phyloP scores from a whole-genome alignment of 228 moss, liverwort and hornwort species.

The Sphagnum magellanicum region DNA sequence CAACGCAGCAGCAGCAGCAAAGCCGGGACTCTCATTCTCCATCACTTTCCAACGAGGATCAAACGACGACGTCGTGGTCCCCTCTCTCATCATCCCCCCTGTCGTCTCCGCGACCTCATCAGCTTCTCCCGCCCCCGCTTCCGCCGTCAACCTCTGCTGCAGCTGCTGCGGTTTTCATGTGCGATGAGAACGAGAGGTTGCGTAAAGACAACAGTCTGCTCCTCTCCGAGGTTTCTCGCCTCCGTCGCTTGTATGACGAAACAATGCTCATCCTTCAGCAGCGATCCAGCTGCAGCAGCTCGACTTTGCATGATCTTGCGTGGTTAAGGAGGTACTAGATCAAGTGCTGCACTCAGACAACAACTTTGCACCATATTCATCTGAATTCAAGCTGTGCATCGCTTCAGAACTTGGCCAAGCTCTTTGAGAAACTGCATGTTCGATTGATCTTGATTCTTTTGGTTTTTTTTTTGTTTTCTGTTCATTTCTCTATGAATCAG shows the following conservation, averaged over 20 bases:
- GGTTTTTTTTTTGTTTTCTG: no score
- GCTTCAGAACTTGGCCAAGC: no score
- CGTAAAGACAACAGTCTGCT: conserved; percentile 58
- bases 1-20: neutral
- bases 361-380: no score
- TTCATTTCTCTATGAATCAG: no score
- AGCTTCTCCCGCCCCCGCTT: no score
- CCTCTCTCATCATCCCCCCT: conserved; percentile 59
- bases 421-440: no score
- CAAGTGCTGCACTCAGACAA: no score
- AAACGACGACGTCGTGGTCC: conserved; percentile 28
- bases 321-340: no score
- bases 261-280: conserved; percentile 44
- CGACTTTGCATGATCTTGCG: no score
- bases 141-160: conserved; percentile 5
- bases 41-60: conserved; percentile 60
- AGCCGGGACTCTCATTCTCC: conserved; percentile 56
- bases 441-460: no score
- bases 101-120: conserved; percentile 32
- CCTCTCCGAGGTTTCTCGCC: conserved; percentile 49
- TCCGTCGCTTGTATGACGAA: conserved; percentile 63
- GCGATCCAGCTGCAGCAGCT: conserved; percentile 10
- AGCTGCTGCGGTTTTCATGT: conserved; percentile 32
- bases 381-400: no score
- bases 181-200: conserved; percentile 71